Conservation (phyloP, 331 rosid genomes). For the Erythrophleum ivorense region DNA sequence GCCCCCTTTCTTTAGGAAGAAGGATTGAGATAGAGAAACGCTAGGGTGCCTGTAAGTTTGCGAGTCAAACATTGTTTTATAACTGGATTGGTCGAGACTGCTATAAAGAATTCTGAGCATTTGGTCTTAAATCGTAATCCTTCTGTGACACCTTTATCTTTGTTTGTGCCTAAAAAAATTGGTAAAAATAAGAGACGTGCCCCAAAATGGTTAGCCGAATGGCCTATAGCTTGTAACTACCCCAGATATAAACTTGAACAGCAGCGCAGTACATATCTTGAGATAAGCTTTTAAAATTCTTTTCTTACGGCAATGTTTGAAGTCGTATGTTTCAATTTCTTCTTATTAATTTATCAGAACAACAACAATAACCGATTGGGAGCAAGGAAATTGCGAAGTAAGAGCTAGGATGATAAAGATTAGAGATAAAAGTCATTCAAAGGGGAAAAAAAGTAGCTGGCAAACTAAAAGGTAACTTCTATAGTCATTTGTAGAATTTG, state of each 20-base stretch:
- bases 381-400: not conserved
- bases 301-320: not conserved
- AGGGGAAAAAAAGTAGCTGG: not conserved
- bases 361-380: not conserved
- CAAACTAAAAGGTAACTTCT: not conserved
- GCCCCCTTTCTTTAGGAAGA: not conserved
- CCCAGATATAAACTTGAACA: not conserved
- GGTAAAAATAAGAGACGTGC: conserved; percentile 25
- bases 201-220: not conserved
- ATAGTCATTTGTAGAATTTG: conserved; percentile 9
- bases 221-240: not conserved
- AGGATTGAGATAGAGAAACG: conserved; percentile 21
- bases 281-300: not conserved
- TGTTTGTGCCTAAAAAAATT: not conserved
- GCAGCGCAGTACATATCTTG: not conserved
- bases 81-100: not conserved
- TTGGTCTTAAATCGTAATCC: conserved; percentile 30
- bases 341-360: not conserved
- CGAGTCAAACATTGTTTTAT: conserved; percentile 16
- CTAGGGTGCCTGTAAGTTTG: conserved; percentile 26
- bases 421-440: not conserved
- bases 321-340: not conserved
- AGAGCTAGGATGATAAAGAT: conserved; percentile 10
- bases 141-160: not conserved
- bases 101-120: not conserved